Percentiles rank a stretch among this genome's conserved stretches.
phyloP scores from a whole-genome alignment of 1,284 basidiomycete species.

The Ganoderma lucidum region DNA sequence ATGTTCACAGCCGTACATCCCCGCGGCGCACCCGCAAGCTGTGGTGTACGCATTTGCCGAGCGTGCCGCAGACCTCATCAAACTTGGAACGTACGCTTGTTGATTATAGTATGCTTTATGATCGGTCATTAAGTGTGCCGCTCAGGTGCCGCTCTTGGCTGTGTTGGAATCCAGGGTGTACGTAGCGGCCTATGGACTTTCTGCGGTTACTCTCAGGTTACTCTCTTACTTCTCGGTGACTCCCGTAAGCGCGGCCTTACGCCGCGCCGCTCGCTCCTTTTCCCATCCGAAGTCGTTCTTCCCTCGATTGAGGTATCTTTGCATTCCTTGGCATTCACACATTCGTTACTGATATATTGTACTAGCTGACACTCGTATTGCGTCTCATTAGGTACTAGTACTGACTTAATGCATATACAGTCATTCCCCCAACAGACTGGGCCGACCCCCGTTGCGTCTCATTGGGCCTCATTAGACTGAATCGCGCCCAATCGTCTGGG shows the following conservation, averaged over 20 bases:
- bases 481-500: too few relatives aligned
- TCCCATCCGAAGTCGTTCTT: neutral
- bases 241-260: neutral
- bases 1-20: conserved; percentile 27
- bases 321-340: neutral
- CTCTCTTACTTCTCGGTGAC: neutral
- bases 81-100: conserved; percentile 12
- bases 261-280: neutral
- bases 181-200: neutral
- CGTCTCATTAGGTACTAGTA: neutral
- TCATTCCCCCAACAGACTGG: neutral
- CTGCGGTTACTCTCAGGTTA: neutral
- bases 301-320: neutral
- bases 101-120: neutral
- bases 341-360: neutral
- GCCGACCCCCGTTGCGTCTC: too few relatives aligned
- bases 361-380: neutral
- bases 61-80: conserved; percentile 31
- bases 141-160: neutral
- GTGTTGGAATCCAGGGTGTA: neutral
- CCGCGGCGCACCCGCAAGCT: conserved; percentile 30
- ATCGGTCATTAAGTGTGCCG: neutral
- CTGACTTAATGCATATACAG: neutral
- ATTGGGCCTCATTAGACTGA: too few relatives aligned
- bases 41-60: conserved; percentile 32